A percentile compares a stretch with the other conserved stretches of the same genome.
These are phyloP conservation scores for Pleurostoma richardsiae DNA, from an alignment of 2,329 filamentous ascomycete species.

Conservation along the genomic window DNA sequence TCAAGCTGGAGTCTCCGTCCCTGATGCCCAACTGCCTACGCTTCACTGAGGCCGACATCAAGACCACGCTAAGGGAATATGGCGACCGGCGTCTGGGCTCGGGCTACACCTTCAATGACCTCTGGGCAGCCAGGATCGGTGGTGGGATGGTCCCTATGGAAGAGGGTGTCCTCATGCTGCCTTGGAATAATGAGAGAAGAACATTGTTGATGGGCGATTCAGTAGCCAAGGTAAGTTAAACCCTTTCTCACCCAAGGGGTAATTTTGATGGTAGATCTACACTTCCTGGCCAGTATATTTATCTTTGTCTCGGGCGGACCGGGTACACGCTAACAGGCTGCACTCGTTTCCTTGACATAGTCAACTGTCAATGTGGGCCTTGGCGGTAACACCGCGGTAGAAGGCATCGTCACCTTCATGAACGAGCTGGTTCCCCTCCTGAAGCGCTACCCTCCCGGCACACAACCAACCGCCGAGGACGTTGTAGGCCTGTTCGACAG, in stretches of 20 bases:
- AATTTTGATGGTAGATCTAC: too few relatives aligned
- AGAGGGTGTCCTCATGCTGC: conserved; percentile 9
- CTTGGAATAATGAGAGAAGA: conserved; percentile 11
- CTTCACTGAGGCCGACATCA: conserved; percentile 8
- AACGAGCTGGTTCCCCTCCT: conserved; percentile 13
- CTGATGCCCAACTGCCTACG: conserved; percentile 6
- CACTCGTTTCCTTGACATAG: conserved; percentile 1
- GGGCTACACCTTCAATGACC: conserved; percentile 13
- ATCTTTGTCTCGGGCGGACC: too few relatives aligned
- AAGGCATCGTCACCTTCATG: conserved; percentile 8
- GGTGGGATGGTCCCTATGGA: conserved; percentile 10
- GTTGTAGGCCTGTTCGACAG: conserved; percentile 8
- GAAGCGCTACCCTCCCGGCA: background rate
- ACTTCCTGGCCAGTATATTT: too few relatives aligned
- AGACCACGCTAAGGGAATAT: conserved; percentile 7
- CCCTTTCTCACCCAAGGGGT: background rate
- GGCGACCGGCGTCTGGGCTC: conserved; percentile 10
- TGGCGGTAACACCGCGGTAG: conserved; percentile 11
- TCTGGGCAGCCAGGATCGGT: conserved; percentile 9
- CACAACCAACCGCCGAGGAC: conserved; percentile 9
- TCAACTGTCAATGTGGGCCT: conserved; percentile 12
- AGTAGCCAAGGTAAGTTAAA: conserved; percentile 4
- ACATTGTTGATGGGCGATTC: conserved; percentile 10
- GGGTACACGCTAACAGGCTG: too few relatives aligned
- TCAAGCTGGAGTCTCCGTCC: conserved; percentile 3